Conservation (phyloP, 768 basidiomycete species). For the Pleurotus sapidus region DNA sequence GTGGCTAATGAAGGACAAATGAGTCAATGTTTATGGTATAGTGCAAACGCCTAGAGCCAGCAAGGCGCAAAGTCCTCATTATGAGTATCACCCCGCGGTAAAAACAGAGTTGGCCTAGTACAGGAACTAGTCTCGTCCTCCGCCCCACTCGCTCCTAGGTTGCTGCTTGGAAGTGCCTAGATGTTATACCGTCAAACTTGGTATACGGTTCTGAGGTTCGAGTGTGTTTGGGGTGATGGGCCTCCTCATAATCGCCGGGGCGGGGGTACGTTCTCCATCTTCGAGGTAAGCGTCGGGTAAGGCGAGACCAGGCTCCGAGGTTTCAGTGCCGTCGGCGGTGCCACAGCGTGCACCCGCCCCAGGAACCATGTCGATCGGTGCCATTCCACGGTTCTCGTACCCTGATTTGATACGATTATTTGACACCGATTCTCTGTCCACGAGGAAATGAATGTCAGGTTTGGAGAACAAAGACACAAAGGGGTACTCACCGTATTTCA, state of each 20-base stretch:
- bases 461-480: background rate
- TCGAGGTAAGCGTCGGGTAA: slow-evolving; percentile 41
- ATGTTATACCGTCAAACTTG: slow-evolving; percentile 36
- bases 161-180: too few relatives aligned
- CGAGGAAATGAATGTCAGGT: slow-evolving; percentile 13
- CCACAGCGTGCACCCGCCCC: slow-evolving; percentile 67
- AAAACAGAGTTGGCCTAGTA: background rate
- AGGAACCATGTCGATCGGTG: slow-evolving; percentile 75
- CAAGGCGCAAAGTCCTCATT: background rate
- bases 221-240: slow-evolving; percentile 25
- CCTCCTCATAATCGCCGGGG: slow-evolving; percentile 17
- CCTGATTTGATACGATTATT: slow-evolving; percentile 87
- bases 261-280: slow-evolving; percentile 29
- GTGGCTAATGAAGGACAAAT: background rate
- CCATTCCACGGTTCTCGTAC: slow-evolving; percentile 49
- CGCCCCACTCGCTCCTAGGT: too few relatives aligned
- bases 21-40: background rate
- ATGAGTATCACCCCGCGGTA: background rate
- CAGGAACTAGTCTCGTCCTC: too few relatives aligned
- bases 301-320: slow-evolving; percentile 48
- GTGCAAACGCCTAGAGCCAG: background rate
- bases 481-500: slow-evolving; percentile 63
- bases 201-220: slow-evolving; percentile 36
- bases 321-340: slow-evolving; percentile 62
- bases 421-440: slow-evolving; percentile 64